Evolutionary conservation across 306 rosid species (phyloP).

Genomic region (Cyclanthera cordifolia): DNA sequence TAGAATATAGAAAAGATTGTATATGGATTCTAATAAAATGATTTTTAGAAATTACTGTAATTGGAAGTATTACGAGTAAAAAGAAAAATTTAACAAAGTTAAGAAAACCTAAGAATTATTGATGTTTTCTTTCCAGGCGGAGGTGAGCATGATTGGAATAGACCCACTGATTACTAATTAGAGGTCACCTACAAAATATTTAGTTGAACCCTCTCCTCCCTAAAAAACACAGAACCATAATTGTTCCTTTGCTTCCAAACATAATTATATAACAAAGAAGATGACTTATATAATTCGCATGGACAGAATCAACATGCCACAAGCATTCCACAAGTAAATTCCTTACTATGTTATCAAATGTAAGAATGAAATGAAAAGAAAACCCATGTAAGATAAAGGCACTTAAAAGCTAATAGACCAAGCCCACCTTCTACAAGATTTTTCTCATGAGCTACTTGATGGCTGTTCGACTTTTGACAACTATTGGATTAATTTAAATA

Average conservation of each 20-base stretch:
- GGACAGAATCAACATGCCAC: constrained; percentile 72
- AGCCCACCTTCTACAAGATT: no score
- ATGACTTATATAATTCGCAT: constrained; percentile 66
- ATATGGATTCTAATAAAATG: no score
- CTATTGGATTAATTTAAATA: no score
- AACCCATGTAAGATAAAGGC: no score
- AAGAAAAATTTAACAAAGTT: background rate
- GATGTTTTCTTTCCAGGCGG: background rate
- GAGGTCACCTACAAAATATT: constrained; percentile 1
- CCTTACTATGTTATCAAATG: no score
- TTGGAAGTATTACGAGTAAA: background rate
- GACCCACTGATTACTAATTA: background rate
- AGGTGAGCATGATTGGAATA: constrained; percentile 11
- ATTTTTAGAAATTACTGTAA: no score
- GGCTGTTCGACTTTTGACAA: no score
- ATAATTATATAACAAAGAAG: constrained; percentile 21
- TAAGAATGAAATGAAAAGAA: no score
- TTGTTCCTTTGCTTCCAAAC: background rate
- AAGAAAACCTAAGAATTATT: constrained; percentile 1
- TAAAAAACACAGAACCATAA: background rate
- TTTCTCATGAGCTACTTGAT: no score
- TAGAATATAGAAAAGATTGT: no score
- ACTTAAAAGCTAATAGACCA: no score
- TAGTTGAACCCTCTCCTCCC: background rate
- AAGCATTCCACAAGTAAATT: no score